Evolutionary conservation across 129 eudicot genomes (phyloP).

Genomic region (Oenanthe sinensis): DNA sequence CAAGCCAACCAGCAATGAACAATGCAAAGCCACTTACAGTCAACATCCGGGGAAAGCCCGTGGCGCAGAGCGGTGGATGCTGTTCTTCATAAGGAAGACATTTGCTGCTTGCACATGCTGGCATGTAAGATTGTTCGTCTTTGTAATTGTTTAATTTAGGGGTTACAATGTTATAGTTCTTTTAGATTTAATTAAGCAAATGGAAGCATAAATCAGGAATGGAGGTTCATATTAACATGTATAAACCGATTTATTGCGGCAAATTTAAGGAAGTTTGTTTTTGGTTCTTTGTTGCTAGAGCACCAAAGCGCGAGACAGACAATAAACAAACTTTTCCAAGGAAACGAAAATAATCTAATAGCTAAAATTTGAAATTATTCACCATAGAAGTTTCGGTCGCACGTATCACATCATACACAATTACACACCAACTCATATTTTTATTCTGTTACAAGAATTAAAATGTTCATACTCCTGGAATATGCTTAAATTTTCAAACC

Average conservation of each 20-base stretch:
- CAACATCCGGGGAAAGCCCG: constrained; percentile 51
- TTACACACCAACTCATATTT: too few relatives aligned
- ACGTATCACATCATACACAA: too few relatives aligned
- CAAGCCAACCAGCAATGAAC: constrained; percentile 46
- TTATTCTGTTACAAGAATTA: too few relatives aligned
- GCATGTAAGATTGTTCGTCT: background rate
- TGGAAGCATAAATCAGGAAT: background rate
- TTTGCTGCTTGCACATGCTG: background rate
- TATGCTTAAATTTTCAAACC: too few relatives aligned
- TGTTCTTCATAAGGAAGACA: constrained; percentile 34
- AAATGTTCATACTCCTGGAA: too few relatives aligned
- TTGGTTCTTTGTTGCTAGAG: too few relatives aligned
- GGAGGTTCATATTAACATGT: constrained; percentile 2
- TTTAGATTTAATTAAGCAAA: background rate
- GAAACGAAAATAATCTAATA: too few relatives aligned
- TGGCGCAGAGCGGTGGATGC: constrained; percentile 48
- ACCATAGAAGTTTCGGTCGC: too few relatives aligned
- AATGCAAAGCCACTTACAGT: constrained; percentile 41
- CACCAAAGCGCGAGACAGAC: too few relatives aligned
- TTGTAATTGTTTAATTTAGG: background rate
- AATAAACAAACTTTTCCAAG: too few relatives aligned
- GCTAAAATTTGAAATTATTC: too few relatives aligned
- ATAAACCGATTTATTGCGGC: background rate
- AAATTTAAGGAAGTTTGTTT: too few relatives aligned
- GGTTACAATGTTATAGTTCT: background rate